These are phyloP conservation scores for Bondarzewia mesenterica DNA, from an alignment of 1,284 basidiomycete genomes.

Conservation along the genomic window DNA sequence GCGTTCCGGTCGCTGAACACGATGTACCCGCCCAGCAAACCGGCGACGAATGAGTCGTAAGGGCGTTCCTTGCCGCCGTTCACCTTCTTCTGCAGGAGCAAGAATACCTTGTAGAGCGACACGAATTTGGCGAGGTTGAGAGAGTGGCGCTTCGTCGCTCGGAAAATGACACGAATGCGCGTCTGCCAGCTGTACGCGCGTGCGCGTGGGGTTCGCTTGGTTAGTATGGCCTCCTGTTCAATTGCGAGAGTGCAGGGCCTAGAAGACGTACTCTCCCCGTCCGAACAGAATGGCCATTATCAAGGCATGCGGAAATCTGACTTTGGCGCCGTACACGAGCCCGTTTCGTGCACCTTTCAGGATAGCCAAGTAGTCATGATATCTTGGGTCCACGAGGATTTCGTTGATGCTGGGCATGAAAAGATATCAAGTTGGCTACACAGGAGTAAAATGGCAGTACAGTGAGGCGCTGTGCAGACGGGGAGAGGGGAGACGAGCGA, in stretches of 20 bases:
- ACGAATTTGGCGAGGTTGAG: conserved; percentile 91
- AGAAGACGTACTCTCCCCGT: conserved; percentile 66
- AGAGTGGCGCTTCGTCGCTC: conserved; percentile 86
- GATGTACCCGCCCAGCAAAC: conserved; percentile 85
- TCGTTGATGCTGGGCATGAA: conserved; percentile 32
- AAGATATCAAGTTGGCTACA: no score
- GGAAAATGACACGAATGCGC: conserved; percentile 64
- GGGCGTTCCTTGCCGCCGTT: conserved; percentile 79
- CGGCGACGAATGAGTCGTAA: conserved; percentile 88
- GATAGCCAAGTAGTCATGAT: conserved; percentile 87
- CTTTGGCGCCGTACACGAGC: conserved; percentile 87
- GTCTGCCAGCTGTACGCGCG: conserved; percentile 71
- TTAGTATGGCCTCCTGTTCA: conserved; percentile 6
- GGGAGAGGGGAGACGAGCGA: background rate
- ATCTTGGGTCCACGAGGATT: conserved; percentile 59
- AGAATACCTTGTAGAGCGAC: conserved; percentile 82
- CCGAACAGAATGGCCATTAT: conserved; percentile 98
- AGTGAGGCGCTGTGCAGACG: background rate
- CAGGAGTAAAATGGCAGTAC: background rate
- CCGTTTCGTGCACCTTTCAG: conserved; percentile 95
- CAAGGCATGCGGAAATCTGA: conserved; percentile 96
- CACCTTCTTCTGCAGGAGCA: conserved; percentile 74
- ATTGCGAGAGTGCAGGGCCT: background rate
- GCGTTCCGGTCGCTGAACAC: conserved; percentile 93
- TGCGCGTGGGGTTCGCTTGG: no score